Evolutionary conservation across 345 rosid genomes (phyloP).

Genomic region (Gossypium stocksii): DNA sequence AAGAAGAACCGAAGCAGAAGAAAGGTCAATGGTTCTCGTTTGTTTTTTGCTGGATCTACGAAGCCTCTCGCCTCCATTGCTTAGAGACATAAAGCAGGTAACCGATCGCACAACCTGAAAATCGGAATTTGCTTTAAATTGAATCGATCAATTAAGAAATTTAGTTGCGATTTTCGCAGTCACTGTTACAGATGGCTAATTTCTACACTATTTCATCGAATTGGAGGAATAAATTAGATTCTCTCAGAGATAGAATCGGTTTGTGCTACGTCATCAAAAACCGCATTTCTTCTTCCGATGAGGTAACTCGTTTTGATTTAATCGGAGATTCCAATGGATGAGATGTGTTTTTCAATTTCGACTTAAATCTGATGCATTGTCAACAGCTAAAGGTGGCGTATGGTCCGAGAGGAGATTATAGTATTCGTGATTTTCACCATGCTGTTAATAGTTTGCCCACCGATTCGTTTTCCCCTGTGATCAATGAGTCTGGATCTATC

Average conservation of each 20-base stretch:
- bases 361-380: not conserved
- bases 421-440: constrained; percentile 72
- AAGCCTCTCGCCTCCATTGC: constrained; percentile 50
- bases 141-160: not conserved
- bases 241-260: constrained; percentile 56
- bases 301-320: constrained; percentile 37
- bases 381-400: constrained; percentile 63
- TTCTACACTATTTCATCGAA: constrained; percentile 50
- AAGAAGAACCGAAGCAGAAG: not conserved
- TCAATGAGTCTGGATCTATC: constrained; percentile 44
- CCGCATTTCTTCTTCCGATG: constrained; percentile 45
- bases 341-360: not conserved
- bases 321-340: constrained; percentile 6
- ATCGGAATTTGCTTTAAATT: not conserved
- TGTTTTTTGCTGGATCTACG: constrained; percentile 77
- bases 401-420: constrained; percentile 55
- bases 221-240: constrained; percentile 27
- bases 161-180: constrained; percentile 30
- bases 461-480: constrained; percentile 56
- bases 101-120: not conserved
- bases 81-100: constrained; percentile 69
- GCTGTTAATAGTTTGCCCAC: constrained; percentile 65
- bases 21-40: constrained; percentile 45
- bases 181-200: constrained; percentile 68
- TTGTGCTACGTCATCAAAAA: constrained; percentile 54